Evolutionary conservation across 2,329 filamentous ascomycete species (phyloP).

Genomic region (Alternaria triticimaculans): DNA sequence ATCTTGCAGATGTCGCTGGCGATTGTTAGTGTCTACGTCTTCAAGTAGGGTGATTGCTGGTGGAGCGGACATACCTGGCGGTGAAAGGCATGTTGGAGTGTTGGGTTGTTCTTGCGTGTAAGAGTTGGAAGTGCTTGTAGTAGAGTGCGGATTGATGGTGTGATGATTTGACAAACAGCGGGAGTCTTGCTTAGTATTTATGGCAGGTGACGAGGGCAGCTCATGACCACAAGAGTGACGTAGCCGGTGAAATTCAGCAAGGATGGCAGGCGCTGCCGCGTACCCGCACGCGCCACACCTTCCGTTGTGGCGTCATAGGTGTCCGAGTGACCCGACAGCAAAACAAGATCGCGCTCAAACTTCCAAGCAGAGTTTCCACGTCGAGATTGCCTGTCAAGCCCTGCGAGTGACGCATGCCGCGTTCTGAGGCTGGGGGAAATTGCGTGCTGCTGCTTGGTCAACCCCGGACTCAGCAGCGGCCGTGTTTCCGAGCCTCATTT

Average conservation of each 20-base stretch:
- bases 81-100: slow-evolving; percentile 65
- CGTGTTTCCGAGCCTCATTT: neutral
- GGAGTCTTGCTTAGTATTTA: slow-evolving; percentile 32
- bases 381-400: neutral
- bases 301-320: slow-evolving; percentile 10
- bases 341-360: slow-evolving; percentile 1
- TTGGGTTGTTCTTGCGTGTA: slow-evolving; percentile 3
- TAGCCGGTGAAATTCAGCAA: slow-evolving; percentile 11
- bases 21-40: slow-evolving; percentile 19
- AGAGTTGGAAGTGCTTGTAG: neutral
- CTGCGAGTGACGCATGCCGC: slow-evolving; percentile 7
- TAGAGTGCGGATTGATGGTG: slow-evolving; percentile 4
- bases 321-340: slow-evolving; percentile 7
- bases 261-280: slow-evolving; percentile 13
- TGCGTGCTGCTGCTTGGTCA: neutral
- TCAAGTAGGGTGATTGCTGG: neutral
- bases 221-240: slow-evolving; percentile 28
- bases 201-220: slow-evolving; percentile 24
- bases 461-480: neutral
- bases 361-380: slow-evolving; percentile 3
- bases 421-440: neutral
- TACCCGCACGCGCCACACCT: slow-evolving; percentile 24
- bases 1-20: slow-evolving; percentile 77
- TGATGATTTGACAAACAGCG: slow-evolving; percentile 13
- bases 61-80: slow-evolving; percentile 55